phyloP scores from a whole-genome alignment of 2,329 filamentous ascomycete genomes.

The Alternaria solani region DNA sequence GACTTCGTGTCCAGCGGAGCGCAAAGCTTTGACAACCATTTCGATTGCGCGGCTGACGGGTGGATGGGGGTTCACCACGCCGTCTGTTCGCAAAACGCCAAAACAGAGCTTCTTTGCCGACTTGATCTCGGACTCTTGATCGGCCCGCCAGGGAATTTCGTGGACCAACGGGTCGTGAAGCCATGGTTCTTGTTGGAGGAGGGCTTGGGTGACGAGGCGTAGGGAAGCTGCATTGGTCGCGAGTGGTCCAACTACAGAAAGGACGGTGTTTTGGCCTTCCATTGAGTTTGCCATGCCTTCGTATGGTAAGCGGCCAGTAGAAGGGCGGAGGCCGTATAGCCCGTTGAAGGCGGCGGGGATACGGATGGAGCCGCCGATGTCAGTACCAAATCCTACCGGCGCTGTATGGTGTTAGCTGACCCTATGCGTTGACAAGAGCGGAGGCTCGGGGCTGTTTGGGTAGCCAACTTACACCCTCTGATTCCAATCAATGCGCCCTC shows the following conservation, averaged over 20 bases:
- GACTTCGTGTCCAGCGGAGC: constrained; percentile 40
- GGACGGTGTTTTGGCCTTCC: constrained; percentile 69
- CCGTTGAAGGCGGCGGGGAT: constrained; percentile 68
- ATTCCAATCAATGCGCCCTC: constrained; percentile 67
- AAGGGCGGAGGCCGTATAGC: constrained; percentile 63
- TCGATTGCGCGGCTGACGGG: constrained; percentile 48
- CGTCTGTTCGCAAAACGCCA: constrained; percentile 45
- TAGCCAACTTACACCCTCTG: constrained; percentile 54
- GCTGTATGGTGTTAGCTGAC: constrained; percentile 25
- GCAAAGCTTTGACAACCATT: constrained; percentile 31
- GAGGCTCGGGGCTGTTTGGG: neutral
- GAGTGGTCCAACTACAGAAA: constrained; percentile 70
- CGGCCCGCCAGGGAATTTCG: constrained; percentile 70
- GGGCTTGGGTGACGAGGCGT: constrained; percentile 62
- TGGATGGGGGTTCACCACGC: constrained; percentile 46
- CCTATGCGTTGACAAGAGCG: neutral
- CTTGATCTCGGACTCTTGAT: constrained; percentile 42
- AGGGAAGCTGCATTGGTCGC: constrained; percentile 64
- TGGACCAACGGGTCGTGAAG: constrained; percentile 69
- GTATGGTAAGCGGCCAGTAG: constrained; percentile 59
- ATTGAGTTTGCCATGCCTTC: constrained; percentile 64
- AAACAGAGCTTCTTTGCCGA: constrained; percentile 35
- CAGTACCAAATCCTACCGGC: constrained; percentile 65
- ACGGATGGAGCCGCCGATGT: constrained; percentile 65
- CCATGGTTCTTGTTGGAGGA: constrained; percentile 70